These are phyloP conservation scores for Thalia dealbata DNA, from an alignment of 176 grass and related monocot genomes.

Conservation along the genomic window DNA sequence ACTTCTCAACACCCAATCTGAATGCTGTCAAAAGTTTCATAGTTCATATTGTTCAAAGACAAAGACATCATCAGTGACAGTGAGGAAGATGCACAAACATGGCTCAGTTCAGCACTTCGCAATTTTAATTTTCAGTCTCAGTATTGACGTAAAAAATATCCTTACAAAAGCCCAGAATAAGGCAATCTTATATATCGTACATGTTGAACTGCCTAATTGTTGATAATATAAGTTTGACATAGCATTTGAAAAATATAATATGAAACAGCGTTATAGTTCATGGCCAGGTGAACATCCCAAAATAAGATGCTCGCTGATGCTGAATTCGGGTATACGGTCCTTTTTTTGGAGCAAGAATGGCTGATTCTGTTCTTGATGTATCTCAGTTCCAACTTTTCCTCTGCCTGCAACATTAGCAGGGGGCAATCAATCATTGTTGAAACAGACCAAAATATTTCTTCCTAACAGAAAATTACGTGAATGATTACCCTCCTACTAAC, in stretches of 20 bases:
- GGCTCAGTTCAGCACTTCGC: too few relatives aligned
- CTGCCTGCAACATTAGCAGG: slow-evolving; percentile 61
- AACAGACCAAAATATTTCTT: slow-evolving; percentile 29
- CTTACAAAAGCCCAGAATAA: too few relatives aligned
- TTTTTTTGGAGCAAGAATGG: background rate
- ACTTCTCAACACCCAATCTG: too few relatives aligned
- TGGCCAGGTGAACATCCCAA: background rate
- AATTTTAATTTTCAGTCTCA: too few relatives aligned
- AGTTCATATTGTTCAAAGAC: too few relatives aligned
- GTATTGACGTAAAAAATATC: too few relatives aligned
- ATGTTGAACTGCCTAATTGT: background rate
- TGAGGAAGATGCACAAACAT: too few relatives aligned
- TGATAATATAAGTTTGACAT: background rate
- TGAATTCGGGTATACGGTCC: background rate
- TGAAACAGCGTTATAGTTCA: background rate
- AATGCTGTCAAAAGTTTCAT: background rate
- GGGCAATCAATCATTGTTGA: slow-evolving; percentile 26
- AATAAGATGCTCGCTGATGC: background rate
- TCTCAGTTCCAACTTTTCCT: slow-evolving; percentile 86
- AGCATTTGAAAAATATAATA: background rate
- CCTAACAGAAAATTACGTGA: slow-evolving; percentile 38
- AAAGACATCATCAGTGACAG: too few relatives aligned
- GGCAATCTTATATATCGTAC: too few relatives aligned
- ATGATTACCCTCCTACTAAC: slow-evolving; percentile 36
- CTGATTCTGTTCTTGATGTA: background rate